Evolutionary conservation across 345 rosid species (phyloP).

Genomic region (Salix suchowensis): DNA sequence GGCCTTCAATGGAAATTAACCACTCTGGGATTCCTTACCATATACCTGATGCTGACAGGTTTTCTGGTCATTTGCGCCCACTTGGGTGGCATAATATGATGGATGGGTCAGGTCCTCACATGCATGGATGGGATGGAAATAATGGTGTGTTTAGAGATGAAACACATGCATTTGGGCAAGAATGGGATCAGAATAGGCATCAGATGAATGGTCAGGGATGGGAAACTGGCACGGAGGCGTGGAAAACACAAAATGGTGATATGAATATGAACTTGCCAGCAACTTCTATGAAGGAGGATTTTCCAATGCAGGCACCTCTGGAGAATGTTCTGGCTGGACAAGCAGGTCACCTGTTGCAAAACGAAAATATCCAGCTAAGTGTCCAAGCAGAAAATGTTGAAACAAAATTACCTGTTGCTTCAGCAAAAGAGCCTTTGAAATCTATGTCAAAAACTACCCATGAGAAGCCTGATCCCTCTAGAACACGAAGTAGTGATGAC

Average conservation of each 20-base stretch:
- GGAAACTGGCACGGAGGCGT: slow-evolving; percentile 65
- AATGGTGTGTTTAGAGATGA: slow-evolving; percentile 77
- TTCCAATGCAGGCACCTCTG: slow-evolving; percentile 40
- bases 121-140: slow-evolving; percentile 93
- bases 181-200: slow-evolving; percentile 85
- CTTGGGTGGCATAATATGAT: slow-evolving; percentile 92
- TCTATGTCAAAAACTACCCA: slow-evolving; percentile 24
- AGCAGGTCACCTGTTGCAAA: slow-evolving; percentile 33
- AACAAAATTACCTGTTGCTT: slow-evolving; percentile 33
- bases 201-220: slow-evolving; percentile 61
- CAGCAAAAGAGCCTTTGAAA: slow-evolving; percentile 41
- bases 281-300: slow-evolving; percentile 55
- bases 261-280: slow-evolving; percentile 47
- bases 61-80: slow-evolving; percentile 75
- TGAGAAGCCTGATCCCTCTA: slow-evolving; percentile 38
- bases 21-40: slow-evolving; percentile 79
- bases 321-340: slow-evolving; percentile 48
- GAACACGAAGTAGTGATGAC: slow-evolving; percentile 25
- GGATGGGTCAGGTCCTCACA: slow-evolving; percentile 68
- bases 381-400: slow-evolving; percentile 43
- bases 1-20: slow-evolving; percentile 77
- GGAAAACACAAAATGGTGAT: slow-evolving; percentile 84
- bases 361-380: slow-evolving; percentile 37
- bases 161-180: slow-evolving; percentile 59
- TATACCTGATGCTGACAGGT: slow-evolving; percentile 77